A percentile compares a stretch with the other conserved stretches of the same genome.
These are phyloP conservation scores for Sporisorium graminicola DNA, from an alignment of 1,284 basidiomycete species.

Conservation along the genomic window DNA sequence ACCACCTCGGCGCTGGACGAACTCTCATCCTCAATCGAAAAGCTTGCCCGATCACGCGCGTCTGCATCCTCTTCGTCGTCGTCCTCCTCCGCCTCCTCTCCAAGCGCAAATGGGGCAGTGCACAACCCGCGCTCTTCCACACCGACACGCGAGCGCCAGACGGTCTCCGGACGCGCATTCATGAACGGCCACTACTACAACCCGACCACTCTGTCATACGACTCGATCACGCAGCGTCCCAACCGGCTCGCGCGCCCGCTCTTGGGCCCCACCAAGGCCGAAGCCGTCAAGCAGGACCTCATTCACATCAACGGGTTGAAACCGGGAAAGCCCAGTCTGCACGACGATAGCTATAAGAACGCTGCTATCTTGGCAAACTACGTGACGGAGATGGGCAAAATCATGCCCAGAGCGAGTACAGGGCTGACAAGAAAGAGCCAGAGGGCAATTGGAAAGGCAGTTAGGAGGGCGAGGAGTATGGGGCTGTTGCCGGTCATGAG, in stretches of 20 bases:
- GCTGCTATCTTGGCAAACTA: conserved; percentile 78
- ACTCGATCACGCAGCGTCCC: conserved; percentile 34
- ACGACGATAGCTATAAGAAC: conserved; percentile 76
- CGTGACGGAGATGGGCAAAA: conserved; percentile 87
- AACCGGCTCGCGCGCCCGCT: conserved; percentile 39
- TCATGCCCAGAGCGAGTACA: conserved; percentile 79
- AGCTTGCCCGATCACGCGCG: conserved; percentile 24
- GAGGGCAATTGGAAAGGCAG: conserved; percentile 84
- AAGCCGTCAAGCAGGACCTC: conserved; percentile 73
- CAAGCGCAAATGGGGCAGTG: conserved; percentile 4
- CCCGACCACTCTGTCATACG: conserved; percentile 46
- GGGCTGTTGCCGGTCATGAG: conserved; percentile 79
- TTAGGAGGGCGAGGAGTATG: conserved; percentile 92
- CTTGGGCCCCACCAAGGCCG: conserved; percentile 54
- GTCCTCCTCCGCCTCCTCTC: too few relatives aligned
- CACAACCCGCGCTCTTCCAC: conserved; percentile 29
- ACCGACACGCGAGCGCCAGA: conserved; percentile 23
- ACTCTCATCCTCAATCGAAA: conserved; percentile 40
- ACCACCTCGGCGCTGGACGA: conserved; percentile 34
- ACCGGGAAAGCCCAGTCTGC: conserved; percentile 65
- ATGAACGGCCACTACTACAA: conserved; percentile 63
- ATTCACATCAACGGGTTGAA: conserved; percentile 71
- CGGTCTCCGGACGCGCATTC: conserved; percentile 48
- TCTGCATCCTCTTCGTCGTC: conserved; percentile 12
- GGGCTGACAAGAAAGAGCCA: conserved; percentile 85